Evolutionary conservation across 2,329 filamentous ascomycete species (phyloP), one percentile per base, ranked within the genome.

Genomic region (Botryosphaeria dothidea): DNA sequence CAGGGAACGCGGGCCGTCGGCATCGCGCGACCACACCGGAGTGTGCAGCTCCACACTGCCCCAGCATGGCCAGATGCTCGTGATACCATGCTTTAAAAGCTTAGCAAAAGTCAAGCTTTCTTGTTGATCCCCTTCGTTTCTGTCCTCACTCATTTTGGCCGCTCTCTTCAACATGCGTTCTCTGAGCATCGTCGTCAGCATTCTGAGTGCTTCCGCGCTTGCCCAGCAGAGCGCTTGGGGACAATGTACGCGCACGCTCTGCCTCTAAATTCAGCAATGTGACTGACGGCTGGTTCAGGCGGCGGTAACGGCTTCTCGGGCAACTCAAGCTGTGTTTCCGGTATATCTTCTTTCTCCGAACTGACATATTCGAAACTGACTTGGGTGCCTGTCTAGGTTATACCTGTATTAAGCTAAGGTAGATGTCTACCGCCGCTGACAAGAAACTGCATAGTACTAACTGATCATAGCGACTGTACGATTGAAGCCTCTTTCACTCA

Each of bases 221-320:
- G 69, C 73, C 11, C 58, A 62, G 45, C 45, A 49, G 23, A 67
- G 67, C 19, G 72, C 74, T 56, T 77, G 73, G 72, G 72, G 73
- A 64, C 74, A 77, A 70, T 77, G 74, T 77, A 71, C 7, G 68
- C 65, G 4, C 9, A 9, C 34, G 8, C 13, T 3, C 15, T n/a
- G 6, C n/a, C 9, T 15, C 2, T 21, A 23, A 21, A 21, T 4
- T 11, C 17, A 3, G 34, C 9, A 13, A 19, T 36, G 27, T 11
- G 27, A 23, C 38, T 58, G 23, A 43, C n/a, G 19, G 19, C 3
- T 45, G 4, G 6, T 25, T 4, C 21, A 76, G 74, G 75, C 49
- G 75, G 75, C 29, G 75, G 75, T 36, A 65, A 62, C 3, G 71
- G 61, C 49, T 76, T 66, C 65, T 61, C 62, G 9, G 74, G 75